A percentile compares a stretch with the other conserved stretches of the same genome.
Conservation (phyloP, 2,329 filamentous ascomycete species). For the Huntiella decipiens region DNA sequence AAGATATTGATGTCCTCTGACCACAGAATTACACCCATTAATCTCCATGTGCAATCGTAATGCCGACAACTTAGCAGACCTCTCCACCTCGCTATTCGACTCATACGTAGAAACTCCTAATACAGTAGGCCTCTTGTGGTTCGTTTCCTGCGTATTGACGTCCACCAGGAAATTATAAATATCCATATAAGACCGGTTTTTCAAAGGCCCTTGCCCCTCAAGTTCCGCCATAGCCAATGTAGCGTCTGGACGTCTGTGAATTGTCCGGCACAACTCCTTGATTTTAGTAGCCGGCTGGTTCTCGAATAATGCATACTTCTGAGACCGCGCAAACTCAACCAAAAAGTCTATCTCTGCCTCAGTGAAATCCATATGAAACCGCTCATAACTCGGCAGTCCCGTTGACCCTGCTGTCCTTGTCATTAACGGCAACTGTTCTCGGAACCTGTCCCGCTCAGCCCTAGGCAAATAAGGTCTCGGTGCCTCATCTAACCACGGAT, state of each 20-base stretch:
- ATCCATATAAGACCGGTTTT: conserved; percentile 17
- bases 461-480: conserved; percentile 3
- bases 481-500: neutral
- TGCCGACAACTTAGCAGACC: conserved; percentile 19
- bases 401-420: neutral
- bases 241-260: conserved; percentile 10
- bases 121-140: neutral
- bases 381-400: neutral
- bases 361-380: conserved; percentile 27
- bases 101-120: conserved; percentile 15
- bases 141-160: conserved; percentile 17
- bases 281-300: conserved; percentile 7
- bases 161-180: conserved; percentile 22
- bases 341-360: conserved; percentile 19
- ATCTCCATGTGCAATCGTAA: conserved; percentile 32
- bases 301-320: conserved; percentile 1
- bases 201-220: conserved; percentile 12
- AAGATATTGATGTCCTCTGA: conserved; percentile 21
- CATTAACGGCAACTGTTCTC: neutral
- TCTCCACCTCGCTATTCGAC: conserved; percentile 10
- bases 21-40: conserved; percentile 25
- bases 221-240: conserved; percentile 9
- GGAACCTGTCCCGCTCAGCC: neutral
- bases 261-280: conserved; percentile 12
- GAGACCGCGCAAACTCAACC: conserved; percentile 9